Evolutionary conservation across 768 basidiomycete species (phyloP).

Genomic region (Termitomyces eurrhizus): DNA sequence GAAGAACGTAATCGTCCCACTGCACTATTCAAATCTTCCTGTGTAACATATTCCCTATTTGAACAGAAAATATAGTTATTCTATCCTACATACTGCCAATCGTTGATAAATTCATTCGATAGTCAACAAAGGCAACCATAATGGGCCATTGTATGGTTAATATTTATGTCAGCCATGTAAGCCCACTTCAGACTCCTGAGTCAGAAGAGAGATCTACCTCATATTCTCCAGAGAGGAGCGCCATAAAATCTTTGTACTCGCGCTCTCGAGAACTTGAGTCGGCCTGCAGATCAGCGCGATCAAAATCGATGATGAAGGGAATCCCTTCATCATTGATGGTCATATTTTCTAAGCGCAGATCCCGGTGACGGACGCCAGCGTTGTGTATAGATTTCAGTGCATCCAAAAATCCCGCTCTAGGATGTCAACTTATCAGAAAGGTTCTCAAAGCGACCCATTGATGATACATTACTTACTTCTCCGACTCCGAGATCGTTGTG

Average conservation of each 20-base stretch:
- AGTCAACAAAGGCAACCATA: background rate
- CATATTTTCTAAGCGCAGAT: background rate
- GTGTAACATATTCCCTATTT: background rate
- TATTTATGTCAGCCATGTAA: background rate
- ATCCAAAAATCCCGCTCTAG: background rate
- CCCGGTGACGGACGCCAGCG: background rate
- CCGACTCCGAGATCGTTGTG: background rate
- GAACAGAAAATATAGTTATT: background rate
- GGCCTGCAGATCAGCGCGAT: background rate
- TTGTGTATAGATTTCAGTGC: background rate
- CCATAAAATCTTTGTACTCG: background rate
- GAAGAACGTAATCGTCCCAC: too few relatives aligned
- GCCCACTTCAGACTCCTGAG: background rate
- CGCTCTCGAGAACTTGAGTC: background rate
- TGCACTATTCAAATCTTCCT: background rate
- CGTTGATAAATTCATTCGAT: background rate
- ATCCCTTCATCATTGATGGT: background rate
- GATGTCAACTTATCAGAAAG: background rate
- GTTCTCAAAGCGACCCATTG: background rate
- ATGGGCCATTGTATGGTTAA: background rate
- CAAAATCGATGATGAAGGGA: background rate
- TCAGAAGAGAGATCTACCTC: background rate
- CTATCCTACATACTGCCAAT: background rate
- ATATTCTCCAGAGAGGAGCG: background rate
- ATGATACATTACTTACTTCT: background rate